Evolutionary conservation across 495 filamentous ascomycete species (phyloP).

Genomic region (Penicillium cataractarum): DNA sequence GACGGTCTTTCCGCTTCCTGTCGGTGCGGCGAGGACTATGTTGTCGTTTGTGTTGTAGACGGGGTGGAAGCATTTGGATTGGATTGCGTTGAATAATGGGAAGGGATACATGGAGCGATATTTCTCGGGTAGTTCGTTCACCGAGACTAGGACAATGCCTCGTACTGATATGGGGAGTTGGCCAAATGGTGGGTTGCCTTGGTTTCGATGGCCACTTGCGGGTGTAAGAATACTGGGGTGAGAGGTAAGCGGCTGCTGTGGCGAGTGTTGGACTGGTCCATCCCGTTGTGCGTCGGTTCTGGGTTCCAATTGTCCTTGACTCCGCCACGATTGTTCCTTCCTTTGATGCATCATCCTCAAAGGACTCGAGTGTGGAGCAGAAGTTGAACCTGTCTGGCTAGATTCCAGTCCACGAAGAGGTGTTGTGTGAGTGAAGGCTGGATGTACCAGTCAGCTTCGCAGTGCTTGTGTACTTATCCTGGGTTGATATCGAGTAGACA

Average conservation of each 20-base stretch:
- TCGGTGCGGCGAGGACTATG: conserved; percentile 86
- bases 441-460: conserved; percentile 15
- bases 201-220: not conserved
- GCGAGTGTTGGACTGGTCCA: conserved; percentile 7
- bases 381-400: conserved; percentile 33
- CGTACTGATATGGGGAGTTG: conserved; percentile 51
- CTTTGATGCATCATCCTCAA: conserved; percentile 26
- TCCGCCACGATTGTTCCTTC: conserved; percentile 2
- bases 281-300: not conserved
- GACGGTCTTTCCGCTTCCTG: conserved; percentile 91
- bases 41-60: conserved; percentile 80
- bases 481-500: not conserved
- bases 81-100: conserved; percentile 85
- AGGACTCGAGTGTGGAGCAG: conserved; percentile 35
- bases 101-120: conserved; percentile 79
- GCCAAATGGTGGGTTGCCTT: conserved; percentile 21
- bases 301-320: conserved; percentile 2
- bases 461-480: conserved; percentile 4
- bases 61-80: conserved; percentile 80
- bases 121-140: conserved; percentile 73
- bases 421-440: conserved; percentile 21
- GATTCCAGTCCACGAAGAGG: conserved; percentile 30
- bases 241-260: not conserved
- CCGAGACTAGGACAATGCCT: conserved; percentile 75
- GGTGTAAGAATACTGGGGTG: not conserved